These are phyloP conservation scores for Cordyceps farinosa DNA, from an alignment of 2,329 filamentous ascomycete species.

Conservation along the genomic window DNA sequence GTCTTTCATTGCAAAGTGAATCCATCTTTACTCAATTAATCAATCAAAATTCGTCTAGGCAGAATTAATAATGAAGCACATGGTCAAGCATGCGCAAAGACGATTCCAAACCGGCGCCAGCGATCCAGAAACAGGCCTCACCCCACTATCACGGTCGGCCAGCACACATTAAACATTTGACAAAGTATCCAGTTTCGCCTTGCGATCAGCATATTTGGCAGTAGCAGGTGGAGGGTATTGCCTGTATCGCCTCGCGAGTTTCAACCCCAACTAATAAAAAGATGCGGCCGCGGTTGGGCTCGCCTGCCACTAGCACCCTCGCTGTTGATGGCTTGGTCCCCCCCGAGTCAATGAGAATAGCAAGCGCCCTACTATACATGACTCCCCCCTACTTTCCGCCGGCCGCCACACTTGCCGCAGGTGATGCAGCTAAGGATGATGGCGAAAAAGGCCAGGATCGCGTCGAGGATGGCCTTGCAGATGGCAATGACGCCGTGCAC, in stretches of 20 bases:
- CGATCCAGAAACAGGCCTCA: neutral
- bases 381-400: conserved; percentile 27
- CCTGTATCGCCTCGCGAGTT: too few species aligned
- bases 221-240: too few species aligned
- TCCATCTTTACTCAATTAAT: too few species aligned
- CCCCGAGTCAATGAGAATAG: neutral
- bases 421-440: conserved; percentile 65
- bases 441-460: conserved; percentile 60
- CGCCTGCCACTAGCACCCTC: too few species aligned
- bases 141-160: too few species aligned
- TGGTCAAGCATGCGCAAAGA: neutral
- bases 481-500: conserved; percentile 64
- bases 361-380: conserved; percentile 2
- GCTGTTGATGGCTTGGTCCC: too few species aligned
- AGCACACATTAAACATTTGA: too few species aligned
- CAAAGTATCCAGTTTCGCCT: too few species aligned
- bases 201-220: too few species aligned
- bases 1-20: too few species aligned
- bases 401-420: conserved; percentile 39
- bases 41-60: too few species aligned
- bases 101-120: neutral
- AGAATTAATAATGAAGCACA: neutral
- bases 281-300: too few species aligned
- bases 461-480: conserved; percentile 64
- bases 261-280: neutral